phyloP scores from a whole-genome alignment of 371 early-diverging fungal species.

The Mucor mucedo region DNA sequence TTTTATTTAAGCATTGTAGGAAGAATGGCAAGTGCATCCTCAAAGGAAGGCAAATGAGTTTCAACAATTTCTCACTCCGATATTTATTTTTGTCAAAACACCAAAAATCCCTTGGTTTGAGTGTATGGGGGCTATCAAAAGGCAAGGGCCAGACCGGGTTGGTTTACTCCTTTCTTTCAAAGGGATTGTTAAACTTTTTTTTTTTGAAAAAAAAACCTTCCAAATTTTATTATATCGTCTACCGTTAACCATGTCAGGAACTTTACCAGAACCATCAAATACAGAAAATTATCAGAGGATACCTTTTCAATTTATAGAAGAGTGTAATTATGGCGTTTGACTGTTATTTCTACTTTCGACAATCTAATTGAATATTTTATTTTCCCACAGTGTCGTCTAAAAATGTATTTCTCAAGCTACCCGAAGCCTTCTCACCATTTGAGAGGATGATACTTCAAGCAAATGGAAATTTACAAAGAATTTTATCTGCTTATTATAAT shows the following conservation, averaged over 20 bases:
- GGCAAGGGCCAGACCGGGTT: slow-evolving; percentile 7
- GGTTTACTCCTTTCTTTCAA: not conserved
- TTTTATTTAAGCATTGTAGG: too few relatives aligned
- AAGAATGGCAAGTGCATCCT: too few relatives aligned
- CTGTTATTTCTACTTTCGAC: not conserved
- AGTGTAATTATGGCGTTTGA: slow-evolving; percentile 28
- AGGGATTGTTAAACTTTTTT: not conserved
- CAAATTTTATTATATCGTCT: not conserved
- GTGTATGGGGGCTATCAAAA: not conserved
- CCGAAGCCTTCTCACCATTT: slow-evolving; percentile 43
- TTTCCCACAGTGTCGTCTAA: slow-evolving; percentile 43
- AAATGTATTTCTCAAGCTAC: slow-evolving; percentile 45
- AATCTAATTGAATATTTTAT: slow-evolving; percentile 1
- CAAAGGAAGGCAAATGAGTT: too few relatives aligned
- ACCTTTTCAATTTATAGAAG: slow-evolving; percentile 50
- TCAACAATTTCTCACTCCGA: too few relatives aligned
- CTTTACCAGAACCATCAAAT: slow-evolving; percentile 28
- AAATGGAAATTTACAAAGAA: slow-evolving; percentile 47
- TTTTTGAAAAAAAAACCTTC: not conserved
- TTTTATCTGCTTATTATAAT: slow-evolving; percentile 54
- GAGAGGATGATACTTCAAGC: slow-evolving; percentile 54
- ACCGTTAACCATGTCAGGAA: slow-evolving; percentile 8
- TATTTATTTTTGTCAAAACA: not conserved
- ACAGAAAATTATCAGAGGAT: slow-evolving; percentile 34
- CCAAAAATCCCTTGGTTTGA: not conserved